These are phyloP conservation scores for Massarina eburnea DNA, from an alignment of 2,329 filamentous ascomycete genomes.

Conservation along the genomic window DNA sequence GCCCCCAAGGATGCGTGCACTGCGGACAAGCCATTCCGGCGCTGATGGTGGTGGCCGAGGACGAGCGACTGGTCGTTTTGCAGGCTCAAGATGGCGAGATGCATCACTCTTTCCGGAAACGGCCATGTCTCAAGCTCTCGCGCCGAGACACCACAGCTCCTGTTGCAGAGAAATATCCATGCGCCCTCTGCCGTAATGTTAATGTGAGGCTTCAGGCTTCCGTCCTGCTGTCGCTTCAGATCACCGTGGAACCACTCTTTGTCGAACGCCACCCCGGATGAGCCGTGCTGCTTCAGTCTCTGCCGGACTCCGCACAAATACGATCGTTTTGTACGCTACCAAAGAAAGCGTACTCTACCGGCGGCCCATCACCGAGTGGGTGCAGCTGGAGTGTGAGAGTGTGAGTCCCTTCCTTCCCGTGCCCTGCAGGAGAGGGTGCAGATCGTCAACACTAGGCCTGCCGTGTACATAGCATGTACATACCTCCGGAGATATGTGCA, in stretches of 20 bases:
- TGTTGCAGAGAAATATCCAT: conserved; percentile 13
- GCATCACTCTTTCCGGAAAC: conserved; percentile 10
- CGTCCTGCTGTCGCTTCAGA: background rate
- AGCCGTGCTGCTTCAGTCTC: too few relatives aligned
- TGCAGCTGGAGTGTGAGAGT: background rate
- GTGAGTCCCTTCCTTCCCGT: background rate
- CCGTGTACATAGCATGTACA: background rate
- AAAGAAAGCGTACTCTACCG: background rate
- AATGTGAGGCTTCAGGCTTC: background rate
- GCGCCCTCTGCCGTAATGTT: conserved; percentile 3
- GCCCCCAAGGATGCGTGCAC: background rate
- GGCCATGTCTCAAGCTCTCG: conserved; percentile 12
- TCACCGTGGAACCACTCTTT: background rate
- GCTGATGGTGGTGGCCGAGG: conserved; percentile 6
- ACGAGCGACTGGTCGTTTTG: background rate
- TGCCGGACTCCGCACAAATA: background rate
- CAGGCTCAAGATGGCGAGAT: conserved; percentile 7
- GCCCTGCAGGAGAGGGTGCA: conserved; percentile 1
- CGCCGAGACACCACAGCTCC: conserved; percentile 10
- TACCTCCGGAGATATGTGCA: too few relatives aligned
- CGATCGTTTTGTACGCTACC: background rate
- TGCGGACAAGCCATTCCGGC: background rate
- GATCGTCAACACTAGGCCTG: background rate
- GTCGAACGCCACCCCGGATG: too few relatives aligned
- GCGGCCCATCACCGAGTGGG: background rate